Evolutionary conservation across 75 land plant genomes (phyloP), one percentile per base, ranked within the genome.

Genomic region (Selaginella moellendorffii): DNA sequence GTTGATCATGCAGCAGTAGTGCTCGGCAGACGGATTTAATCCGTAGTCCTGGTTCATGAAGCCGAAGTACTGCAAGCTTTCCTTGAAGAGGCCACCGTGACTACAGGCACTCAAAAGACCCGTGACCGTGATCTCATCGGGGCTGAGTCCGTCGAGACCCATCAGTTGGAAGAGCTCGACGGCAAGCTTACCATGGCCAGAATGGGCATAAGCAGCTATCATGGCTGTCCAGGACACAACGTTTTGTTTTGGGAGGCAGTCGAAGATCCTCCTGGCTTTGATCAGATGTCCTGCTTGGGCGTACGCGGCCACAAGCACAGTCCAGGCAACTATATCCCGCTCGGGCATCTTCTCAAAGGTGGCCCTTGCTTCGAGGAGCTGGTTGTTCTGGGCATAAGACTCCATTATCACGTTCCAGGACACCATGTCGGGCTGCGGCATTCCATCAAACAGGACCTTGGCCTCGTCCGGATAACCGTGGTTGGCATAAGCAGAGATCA

Each of bases 61-160:
- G 9, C 8, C n/a, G 59, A 56, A 56, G 59, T 56, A 56, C 23
- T 56, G 24, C 5, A 19, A 21, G 21, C 59, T 24, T 56, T 56
- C 59, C 8, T 56, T n/a, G n/a, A 56, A 56, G 24, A 56, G 59
- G 25, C 59, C 59, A 8, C 8, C 24, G n/a, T 56, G 59, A 56
- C 17, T 56, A 21, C 59, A 56, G 5, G 17, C 59, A 21, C 19
- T 24, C 21, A 56, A 19, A 19, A 56, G 24, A 25, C 8, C n/a
- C 8, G 24, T 56, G 25, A 56, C 9, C 8, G 59, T 56, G 25
- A 56, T 24, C 19, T 24, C 24, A 25, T 56, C 59, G 19, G 59
- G 59, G 2, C 8, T 19, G 17, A 56, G n/a, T 2, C 59, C 59
- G 5, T 36, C 46, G 46, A 36, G 46, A 5, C 14, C 46, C 46